Conservation (phyloP, 345 rosid genomes). For the Citrus trifoliata region DNA sequence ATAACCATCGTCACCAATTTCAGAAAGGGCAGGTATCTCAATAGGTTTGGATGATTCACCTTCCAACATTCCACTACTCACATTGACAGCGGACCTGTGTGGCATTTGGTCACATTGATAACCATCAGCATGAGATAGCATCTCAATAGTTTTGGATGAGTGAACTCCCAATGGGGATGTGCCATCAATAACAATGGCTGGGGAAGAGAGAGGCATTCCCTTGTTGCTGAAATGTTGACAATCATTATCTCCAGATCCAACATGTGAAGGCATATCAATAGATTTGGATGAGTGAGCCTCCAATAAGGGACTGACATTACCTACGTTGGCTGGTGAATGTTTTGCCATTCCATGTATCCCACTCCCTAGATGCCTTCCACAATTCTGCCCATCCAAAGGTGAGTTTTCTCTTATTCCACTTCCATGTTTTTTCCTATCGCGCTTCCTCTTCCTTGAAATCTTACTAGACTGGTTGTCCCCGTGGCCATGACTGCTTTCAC, state of each 20-base stretch:
- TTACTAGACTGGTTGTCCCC: constrained; percentile 29
- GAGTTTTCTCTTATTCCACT: constrained; percentile 24
- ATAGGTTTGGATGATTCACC: constrained; percentile 1
- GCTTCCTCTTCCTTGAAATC: constrained; percentile 25
- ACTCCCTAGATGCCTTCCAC: constrained; percentile 26
- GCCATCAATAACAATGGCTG: constrained; percentile 16
- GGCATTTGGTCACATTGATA: constrained; percentile 5
- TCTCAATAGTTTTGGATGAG: constrained; percentile 4
- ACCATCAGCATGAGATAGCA: background rate
- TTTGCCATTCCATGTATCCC: constrained; percentile 21
- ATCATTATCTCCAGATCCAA: background rate
- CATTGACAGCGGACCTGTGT: constrained; percentile 10
- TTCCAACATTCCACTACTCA: constrained; percentile 20
- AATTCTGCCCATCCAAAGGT: constrained; percentile 25
- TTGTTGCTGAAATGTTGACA: background rate
- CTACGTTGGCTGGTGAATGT: constrained; percentile 9
- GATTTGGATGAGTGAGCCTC: constrained; percentile 16
- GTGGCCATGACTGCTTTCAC: constrained; percentile 18
- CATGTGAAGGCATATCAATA: background rate
- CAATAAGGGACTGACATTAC: constrained; percentile 23
- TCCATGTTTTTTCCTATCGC: constrained; percentile 20
- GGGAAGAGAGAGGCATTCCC: constrained; percentile 11
- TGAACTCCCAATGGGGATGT: constrained; percentile 21
- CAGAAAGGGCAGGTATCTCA: background rate
- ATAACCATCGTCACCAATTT: background rate